Base-by-base conservation (phyloP, 2,329 filamentous ascomycete species). In the Botrytis paeoniae region DNA sequence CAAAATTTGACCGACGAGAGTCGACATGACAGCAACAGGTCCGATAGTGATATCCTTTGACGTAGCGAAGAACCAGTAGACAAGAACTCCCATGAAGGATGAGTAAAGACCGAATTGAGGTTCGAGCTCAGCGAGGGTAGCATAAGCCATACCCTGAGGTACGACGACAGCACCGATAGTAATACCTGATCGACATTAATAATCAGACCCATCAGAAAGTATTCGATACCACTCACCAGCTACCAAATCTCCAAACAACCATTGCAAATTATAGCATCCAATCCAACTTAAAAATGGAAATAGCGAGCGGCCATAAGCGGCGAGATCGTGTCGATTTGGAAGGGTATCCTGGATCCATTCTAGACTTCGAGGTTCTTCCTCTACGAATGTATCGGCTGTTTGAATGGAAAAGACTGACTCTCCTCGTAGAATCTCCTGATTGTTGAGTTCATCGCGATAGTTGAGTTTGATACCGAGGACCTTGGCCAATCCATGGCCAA, bases 41-140 rank as follows among this genome's bases (percentile, higher is more conserved):
- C 95, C 95, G 73, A 98, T 98, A 16, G 95, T 98, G 80, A 99
- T 98, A 82, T 99, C 95, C 81, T 98, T 99, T 22, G 95, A 98
- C 0, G 96, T 99, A 48, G 95, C 96, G 80, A 98, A 98, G 80
- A 98, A 92, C 95, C 95, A 98, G 83, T 99, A 99, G 75, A 97
- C 87, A 75, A 97, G 82, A 25, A 97, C 95, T 69, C 95, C 96
- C 88, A 98, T 96, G 81, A 99, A 98, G 0, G 95, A 98, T 0
- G 95, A 96, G 83, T 97, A 97, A 0, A 98, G 87, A 70, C 95
- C 95, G 79, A 91, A 98, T 80, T 98, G 87, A 9, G 92, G 88
- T 0, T 89, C 86, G n/a, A 98, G 86, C 74, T 91, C 88, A 62
- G 95, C 95, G 39, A 98, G 86, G 75, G 91, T 86, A 43, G 95